Conservation (phyloP, 2,329 filamentous ascomycete species). For the Xylariaceae sp. region DNA sequence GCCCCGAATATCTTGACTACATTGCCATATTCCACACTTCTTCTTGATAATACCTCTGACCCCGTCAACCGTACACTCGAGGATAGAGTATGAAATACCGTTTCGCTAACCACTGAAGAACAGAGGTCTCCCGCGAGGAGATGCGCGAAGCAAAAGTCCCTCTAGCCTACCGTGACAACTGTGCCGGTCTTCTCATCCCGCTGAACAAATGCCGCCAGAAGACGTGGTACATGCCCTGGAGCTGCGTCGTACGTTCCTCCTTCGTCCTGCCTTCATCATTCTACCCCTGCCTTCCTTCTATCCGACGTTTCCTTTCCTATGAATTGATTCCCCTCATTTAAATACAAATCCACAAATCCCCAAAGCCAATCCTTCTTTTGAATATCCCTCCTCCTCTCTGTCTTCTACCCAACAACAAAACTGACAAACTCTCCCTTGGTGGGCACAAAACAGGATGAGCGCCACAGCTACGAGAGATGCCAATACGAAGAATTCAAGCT, state of each 20-base stretch:
- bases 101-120: no score
- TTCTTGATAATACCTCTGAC: no score
- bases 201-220: conserved; percentile 91
- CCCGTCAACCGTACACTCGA: no score
- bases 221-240: conserved; percentile 94
- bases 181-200: conserved; percentile 89
- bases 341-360: no score
- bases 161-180: conserved; percentile 89
- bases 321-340: no score
- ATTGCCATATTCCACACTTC: no score
- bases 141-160: conserved; percentile 91
- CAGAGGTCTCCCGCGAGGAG: conserved; percentile 80
- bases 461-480: conserved; percentile 98
- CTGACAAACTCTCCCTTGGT: not conserved
- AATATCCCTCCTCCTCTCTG: not conserved
- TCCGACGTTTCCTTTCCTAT: no score
- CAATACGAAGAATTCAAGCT: conserved; percentile 99
- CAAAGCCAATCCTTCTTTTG: no score
- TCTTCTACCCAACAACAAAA: not conserved
- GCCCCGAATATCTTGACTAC: no score
- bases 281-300: not conserved
- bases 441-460: conserved; percentile 74
- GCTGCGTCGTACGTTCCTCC: conserved; percentile 73
- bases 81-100: no score
- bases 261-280: not conserved